Evolutionary conservation across 106 monocot genomes (phyloP).

Genomic region (Phalaenopsis aphrodite): DNA sequence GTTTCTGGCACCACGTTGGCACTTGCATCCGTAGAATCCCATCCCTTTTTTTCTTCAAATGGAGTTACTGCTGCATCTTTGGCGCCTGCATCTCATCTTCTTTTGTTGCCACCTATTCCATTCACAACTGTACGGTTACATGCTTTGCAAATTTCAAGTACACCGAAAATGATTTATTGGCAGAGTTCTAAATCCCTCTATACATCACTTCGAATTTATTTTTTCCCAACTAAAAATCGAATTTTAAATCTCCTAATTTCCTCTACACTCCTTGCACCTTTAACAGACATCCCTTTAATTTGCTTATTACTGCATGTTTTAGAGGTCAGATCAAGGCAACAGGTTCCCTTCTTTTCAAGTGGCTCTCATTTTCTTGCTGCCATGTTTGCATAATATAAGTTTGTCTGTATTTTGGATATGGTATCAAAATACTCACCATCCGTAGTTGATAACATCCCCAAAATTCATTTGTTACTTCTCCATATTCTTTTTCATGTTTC

Average conservation of each 20-base stretch:
- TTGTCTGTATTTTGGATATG: too few species aligned
- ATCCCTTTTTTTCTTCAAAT: slow-evolving; percentile 57
- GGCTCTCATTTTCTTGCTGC: neutral
- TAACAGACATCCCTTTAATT: too few species aligned
- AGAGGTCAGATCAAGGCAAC: neutral
- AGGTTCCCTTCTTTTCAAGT: neutral
- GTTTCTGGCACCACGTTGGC: slow-evolving; percentile 63
- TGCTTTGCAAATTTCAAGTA: too few species aligned
- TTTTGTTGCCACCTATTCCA: slow-evolving; percentile 18
- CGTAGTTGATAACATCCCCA: neutral
- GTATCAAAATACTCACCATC: neutral
- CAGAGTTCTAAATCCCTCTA: too few species aligned
- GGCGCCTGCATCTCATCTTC: slow-evolving; percentile 43
- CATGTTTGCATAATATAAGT: too few species aligned
- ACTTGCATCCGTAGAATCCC: slow-evolving; percentile 6
- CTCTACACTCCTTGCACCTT: too few species aligned
- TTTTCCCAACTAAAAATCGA: too few species aligned
- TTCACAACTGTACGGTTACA: slow-evolving; percentile 12
- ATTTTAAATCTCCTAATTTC: too few species aligned
- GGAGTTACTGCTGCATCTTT: slow-evolving; percentile 38
- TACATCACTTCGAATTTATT: too few species aligned
- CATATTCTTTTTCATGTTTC: neutral
- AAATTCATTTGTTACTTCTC: neutral
- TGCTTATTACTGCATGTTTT: neutral
- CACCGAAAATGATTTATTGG: too few species aligned